A percentile compares a stretch with the other conserved stretches of the same genome.
phyloP scores from a whole-genome alignment of 202 grass and related monocot species.

The Tripidium arundinaceum region DNA sequence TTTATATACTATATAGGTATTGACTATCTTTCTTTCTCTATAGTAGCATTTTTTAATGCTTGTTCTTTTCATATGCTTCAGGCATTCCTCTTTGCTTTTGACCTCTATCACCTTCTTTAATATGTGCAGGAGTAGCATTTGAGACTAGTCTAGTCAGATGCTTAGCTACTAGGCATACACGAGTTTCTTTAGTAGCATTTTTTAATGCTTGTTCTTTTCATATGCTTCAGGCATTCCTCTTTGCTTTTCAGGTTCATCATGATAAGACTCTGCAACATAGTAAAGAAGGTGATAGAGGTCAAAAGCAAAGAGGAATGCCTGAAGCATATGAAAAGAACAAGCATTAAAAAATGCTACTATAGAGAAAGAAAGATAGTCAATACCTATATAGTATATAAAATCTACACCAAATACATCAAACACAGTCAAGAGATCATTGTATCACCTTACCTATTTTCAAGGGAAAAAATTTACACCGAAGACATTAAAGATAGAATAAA shows the following conservation, averaged over 20 bases:
- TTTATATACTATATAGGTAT: background rate
- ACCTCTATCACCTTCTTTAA: background rate
- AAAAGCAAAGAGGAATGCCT: background rate
- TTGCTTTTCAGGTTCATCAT: slow-evolving; percentile 39
- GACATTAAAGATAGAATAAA: background rate
- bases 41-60: background rate
- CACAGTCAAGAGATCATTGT: background rate
- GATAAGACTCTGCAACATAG: slow-evolving; percentile 68
- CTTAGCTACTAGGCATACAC: too few species aligned
- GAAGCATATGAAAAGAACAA: background rate
- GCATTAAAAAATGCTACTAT: background rate
- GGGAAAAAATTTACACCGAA: background rate
- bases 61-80: background rate
- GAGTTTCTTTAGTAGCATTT: too few species aligned
- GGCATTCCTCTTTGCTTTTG: background rate
- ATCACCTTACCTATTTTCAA: background rate
- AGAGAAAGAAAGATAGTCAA: background rate
- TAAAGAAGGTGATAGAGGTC: slow-evolving; percentile 16
- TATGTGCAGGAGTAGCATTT: background rate
- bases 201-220: background rate
- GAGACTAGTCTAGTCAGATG: too few species aligned
- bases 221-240: background rate
- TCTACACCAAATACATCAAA: background rate
- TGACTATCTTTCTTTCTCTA: background rate
- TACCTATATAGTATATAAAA: background rate